phyloP scores from a whole-genome alignment of 371 early-diverging fungal species.

The Batrachochytrium dendrobatidis region DNA sequence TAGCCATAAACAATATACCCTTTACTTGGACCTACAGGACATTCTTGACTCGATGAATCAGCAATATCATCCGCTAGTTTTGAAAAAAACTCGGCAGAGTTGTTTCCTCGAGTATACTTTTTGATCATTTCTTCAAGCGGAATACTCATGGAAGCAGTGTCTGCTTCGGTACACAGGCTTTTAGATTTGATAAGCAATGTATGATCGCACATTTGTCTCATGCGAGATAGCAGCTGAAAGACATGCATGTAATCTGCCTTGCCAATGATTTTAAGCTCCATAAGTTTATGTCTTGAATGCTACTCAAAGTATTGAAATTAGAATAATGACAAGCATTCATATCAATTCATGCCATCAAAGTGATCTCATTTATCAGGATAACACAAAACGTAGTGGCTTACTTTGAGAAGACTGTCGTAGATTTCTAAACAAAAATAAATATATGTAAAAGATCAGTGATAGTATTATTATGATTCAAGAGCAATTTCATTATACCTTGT shows the following conservation, averaged over 20 bases:
- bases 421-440: background rate
- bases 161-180: background rate
- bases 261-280: background rate
- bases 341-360: background rate
- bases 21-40: conserved; percentile 3
- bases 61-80: background rate
- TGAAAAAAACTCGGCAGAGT: background rate
- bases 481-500: no score
- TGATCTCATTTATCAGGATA: background rate
- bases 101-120: background rate
- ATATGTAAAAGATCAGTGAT: background rate
- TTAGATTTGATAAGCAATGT: conserved; percentile 31
- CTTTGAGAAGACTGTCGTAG: background rate
- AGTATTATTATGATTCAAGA: conserved; percentile 7
- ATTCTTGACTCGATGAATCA: background rate
- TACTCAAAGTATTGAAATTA: no score
- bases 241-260: conserved; percentile 20
- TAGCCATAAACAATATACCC: conserved; percentile 5
- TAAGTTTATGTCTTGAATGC: background rate
- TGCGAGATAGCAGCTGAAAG: conserved; percentile 32
- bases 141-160: background rate
- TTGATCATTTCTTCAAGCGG: background rate
- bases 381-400: background rate
- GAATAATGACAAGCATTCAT: background rate
- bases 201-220: conserved; percentile 65